A percentile compares a stretch with the other conserved stretches of the same genome.
Conservation (phyloP, 1,284 basidiomycete genomes). For the Melampsora americana region DNA sequence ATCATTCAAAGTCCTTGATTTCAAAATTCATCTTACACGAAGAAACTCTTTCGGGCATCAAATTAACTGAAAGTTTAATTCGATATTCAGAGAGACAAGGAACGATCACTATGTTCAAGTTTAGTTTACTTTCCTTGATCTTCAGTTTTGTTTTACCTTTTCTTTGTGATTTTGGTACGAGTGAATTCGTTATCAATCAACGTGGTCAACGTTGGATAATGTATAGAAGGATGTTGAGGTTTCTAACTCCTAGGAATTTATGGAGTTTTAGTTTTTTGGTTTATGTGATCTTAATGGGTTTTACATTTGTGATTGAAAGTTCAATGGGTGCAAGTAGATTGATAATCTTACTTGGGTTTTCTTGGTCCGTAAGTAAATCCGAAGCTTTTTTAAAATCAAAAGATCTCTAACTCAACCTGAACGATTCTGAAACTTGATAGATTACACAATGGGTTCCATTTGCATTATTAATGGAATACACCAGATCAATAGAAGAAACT, state of each 20-base stretch:
- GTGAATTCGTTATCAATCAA: not conserved
- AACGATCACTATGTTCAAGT: constrained; percentile 16
- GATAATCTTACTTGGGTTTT: constrained; percentile 18
- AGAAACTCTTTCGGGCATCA: not conserved
- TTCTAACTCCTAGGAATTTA: constrained; percentile 27
- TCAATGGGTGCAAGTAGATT: constrained; percentile 7
- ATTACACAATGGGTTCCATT: constrained; percentile 38
- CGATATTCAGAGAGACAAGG: constrained; percentile 16
- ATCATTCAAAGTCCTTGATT: constrained; percentile 28
- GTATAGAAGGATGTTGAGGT: not conserved
- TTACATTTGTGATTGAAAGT: constrained; percentile 28
- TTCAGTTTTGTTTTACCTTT: constrained; percentile 6
- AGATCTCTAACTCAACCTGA: not conserved
- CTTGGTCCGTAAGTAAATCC: constrained; percentile 7
- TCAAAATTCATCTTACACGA: constrained; percentile 11
- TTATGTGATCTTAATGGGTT: constrained; percentile 22
- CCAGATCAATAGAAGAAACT: constrained; percentile 33
- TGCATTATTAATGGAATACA: constrained; percentile 34
- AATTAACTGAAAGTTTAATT: not conserved
- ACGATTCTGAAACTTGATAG: not conserved
- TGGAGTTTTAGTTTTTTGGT: constrained; percentile 9
- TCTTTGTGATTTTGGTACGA: constrained; percentile 5
- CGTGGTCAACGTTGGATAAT: constrained; percentile 13
- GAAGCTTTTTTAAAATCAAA: too few species aligned
- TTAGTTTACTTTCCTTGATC: constrained; percentile 20